phyloP scores from a whole-genome alignment of 805 yeast species.

The Sugiyamaella qingdaonensis region DNA sequence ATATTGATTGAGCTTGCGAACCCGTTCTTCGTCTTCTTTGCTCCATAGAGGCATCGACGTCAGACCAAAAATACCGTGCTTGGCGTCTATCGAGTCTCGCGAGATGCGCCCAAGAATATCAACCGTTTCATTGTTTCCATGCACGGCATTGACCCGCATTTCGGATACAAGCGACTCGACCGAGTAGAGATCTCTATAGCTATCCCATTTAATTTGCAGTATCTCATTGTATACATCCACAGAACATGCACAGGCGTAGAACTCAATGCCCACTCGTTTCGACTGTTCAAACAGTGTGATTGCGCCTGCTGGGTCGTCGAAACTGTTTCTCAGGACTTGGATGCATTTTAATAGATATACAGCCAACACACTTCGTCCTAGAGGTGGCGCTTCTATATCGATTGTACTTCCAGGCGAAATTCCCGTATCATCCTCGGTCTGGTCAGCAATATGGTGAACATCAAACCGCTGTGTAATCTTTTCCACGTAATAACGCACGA shows the following conservation, averaged over 20 bases:
- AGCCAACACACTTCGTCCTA: constrained; percentile 13
- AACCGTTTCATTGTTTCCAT: constrained; percentile 34
- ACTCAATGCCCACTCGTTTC: constrained; percentile 34
- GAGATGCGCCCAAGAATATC: constrained; percentile 27
- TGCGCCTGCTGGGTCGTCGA: constrained; percentile 33
- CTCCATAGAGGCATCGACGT: constrained; percentile 29
- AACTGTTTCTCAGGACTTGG: constrained; percentile 20
- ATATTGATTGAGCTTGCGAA: constrained; percentile 25
- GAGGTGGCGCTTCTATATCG: constrained; percentile 13
- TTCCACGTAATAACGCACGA: constrained; percentile 23
- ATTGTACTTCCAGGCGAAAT: constrained; percentile 1
- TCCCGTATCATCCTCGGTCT: not conserved
- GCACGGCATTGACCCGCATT: constrained; percentile 40
- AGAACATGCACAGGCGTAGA: constrained; percentile 37
- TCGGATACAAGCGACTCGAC: constrained; percentile 38
- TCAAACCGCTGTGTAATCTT: constrained; percentile 14
- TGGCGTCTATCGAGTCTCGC: constrained; percentile 26
- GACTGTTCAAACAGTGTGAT: constrained; percentile 35
- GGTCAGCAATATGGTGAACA: not conserved
- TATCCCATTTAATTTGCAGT: constrained; percentile 37
- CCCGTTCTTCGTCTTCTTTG: constrained; percentile 25
- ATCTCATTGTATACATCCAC: constrained; percentile 38
- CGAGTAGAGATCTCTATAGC: constrained; percentile 35
- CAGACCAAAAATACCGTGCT: constrained; percentile 22
- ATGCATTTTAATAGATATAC: constrained; percentile 20